phyloP scores from a whole-genome alignment of 768 basidiomycete genomes.

The Amanita fuliginea region DNA sequence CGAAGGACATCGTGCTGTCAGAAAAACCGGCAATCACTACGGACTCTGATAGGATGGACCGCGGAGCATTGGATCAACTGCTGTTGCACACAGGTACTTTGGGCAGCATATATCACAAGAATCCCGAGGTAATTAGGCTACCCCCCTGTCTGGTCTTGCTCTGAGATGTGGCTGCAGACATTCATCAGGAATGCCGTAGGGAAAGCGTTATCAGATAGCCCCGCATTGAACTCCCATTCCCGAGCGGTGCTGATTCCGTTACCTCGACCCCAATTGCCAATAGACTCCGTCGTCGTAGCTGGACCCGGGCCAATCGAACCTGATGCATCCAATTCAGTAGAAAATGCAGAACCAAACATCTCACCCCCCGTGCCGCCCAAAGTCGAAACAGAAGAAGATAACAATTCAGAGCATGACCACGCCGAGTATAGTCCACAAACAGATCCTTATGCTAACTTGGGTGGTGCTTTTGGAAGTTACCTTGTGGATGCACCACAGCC shows the following conservation, averaged over 20 bases:
- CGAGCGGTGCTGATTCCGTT: constrained; percentile 59
- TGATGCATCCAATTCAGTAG: constrained; percentile 13
- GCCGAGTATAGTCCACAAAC: constrained; percentile 33
- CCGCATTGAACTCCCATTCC: constrained; percentile 79
- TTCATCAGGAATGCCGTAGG: constrained; percentile 88
- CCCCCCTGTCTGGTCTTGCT: background rate
- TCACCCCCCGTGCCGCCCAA: constrained; percentile 21
- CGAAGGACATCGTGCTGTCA: constrained; percentile 81
- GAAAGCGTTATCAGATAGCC: constrained; percentile 76
- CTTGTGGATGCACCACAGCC: constrained; percentile 64
- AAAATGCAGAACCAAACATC: constrained; percentile 16
- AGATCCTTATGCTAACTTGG: constrained; percentile 83
- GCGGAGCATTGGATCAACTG: constrained; percentile 90
- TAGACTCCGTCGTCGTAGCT: constrained; percentile 34
- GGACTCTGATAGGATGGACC: constrained; percentile 95
- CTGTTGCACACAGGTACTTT: constrained; percentile 89
- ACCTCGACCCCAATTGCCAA: constrained; percentile 38
- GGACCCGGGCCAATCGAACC: constrained; percentile 58
- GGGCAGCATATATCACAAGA: constrained; percentile 96
- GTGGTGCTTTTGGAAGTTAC: constrained; percentile 66
- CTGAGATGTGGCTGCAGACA: constrained; percentile 37
- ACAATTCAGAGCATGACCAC: constrained; percentile 18
- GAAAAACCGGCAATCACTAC: constrained; percentile 97
- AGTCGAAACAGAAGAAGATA: constrained; percentile 13
- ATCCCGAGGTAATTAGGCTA: constrained; percentile 58